phyloP scores from a whole-genome alignment of 2,329 filamentous ascomycete species.

The Metarhizium anisopliae region DNA sequence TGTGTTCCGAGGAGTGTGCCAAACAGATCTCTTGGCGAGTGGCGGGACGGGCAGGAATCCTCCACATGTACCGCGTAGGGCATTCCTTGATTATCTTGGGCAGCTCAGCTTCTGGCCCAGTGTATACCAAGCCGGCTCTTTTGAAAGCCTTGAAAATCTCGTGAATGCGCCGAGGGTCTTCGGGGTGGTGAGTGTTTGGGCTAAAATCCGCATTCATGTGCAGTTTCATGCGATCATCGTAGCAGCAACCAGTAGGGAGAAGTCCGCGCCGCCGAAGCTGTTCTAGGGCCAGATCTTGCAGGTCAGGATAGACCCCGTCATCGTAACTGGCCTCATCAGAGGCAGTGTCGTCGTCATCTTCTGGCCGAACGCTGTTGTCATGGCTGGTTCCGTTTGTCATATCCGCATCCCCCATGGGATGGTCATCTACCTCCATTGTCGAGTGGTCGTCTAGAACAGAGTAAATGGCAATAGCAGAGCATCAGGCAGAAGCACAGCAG shows the following conservation, averaged over 20 bases:
- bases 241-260: constrained; percentile 70
- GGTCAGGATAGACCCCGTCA: constrained; percentile 25
- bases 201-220: constrained; percentile 78
- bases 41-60: constrained; percentile 72
- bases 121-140: constrained; percentile 66
- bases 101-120: constrained; percentile 46
- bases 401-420: constrained; percentile 33
- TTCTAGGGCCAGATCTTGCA: constrained; percentile 27
- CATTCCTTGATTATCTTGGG: constrained; percentile 39
- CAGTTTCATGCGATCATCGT: constrained; percentile 92
- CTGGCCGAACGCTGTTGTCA: constrained; percentile 12
- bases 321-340: constrained; percentile 25
- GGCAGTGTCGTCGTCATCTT: constrained; percentile 20
- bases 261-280: constrained; percentile 35
- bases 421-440: constrained; percentile 34
- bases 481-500: not conserved
- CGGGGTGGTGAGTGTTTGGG: constrained; percentile 74
- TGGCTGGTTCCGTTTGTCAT: constrained; percentile 16
- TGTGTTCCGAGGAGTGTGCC: constrained; percentile 72
- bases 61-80: constrained; percentile 57
- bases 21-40: constrained; percentile 71
- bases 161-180: constrained; percentile 86
- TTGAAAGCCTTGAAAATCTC: constrained; percentile 88
- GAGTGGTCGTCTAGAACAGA: constrained; percentile 12
- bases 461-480: not conserved